These are phyloP conservation scores for Globisporangium takayamanum DNA, from an alignment of 352 stramenopile species.

Conservation along the genomic window DNA sequence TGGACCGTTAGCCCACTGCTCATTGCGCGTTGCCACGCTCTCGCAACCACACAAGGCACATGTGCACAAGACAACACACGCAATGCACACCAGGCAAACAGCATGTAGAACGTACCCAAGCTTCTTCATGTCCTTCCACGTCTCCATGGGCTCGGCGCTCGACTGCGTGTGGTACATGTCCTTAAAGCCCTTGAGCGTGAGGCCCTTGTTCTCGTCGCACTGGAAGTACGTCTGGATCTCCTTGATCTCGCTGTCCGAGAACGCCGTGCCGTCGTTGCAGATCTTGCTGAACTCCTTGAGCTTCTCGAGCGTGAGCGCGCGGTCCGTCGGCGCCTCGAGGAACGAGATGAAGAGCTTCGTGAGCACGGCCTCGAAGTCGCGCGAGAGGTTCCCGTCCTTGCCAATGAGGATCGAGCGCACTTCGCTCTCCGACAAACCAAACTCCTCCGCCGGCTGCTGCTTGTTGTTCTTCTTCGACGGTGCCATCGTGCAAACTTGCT, in stretches of 20 bases:
- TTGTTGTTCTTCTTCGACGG: conserved; percentile 47
- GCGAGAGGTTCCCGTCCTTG: conserved; percentile 76
- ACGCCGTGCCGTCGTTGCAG: conserved; percentile 85
- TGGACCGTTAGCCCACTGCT: neutral
- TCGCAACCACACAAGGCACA: neutral
- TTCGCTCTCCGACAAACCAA: conserved; percentile 71
- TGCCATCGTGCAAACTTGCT: conserved; percentile 28
- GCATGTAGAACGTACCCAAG: conserved; percentile 46
- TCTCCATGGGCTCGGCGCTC: conserved; percentile 84
- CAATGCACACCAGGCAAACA: neutral
- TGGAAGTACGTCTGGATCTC: conserved; percentile 91
- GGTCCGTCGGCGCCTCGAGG: conserved; percentile 72
- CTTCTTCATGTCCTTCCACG: conserved; percentile 87
- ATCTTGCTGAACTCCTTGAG: conserved; percentile 87
- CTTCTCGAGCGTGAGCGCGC: conserved; percentile 77
- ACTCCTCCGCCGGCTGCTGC: conserved; percentile 23
- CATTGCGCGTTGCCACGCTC: neutral
- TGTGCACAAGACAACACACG: neutral
- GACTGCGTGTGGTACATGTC: conserved; percentile 91
- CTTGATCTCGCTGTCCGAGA: conserved; percentile 86
- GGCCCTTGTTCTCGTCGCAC: conserved; percentile 87
- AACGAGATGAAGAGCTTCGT: conserved; percentile 85
- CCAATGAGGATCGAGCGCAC: conserved; percentile 77
- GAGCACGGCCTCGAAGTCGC: conserved; percentile 81
- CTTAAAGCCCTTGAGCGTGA: conserved; percentile 87